Evolutionary conservation across 2,329 filamentous ascomycete genomes (phyloP).

Genomic region (Alternaria atra): DNA sequence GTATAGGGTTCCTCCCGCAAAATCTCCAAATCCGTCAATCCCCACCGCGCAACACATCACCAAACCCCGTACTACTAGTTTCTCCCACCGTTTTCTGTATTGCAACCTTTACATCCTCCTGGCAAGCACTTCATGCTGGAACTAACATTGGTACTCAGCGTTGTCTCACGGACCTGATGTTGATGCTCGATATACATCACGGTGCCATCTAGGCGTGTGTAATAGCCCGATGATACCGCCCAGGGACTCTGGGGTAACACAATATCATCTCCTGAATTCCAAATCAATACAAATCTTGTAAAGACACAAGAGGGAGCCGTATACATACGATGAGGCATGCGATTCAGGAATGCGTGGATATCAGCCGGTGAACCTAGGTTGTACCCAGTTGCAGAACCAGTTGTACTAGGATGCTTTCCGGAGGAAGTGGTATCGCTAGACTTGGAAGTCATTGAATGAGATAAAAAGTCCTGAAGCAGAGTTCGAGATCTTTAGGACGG

Average conservation of each 20-base stretch:
- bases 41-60: neutral
- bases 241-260: conserved; percentile 14
- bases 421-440: neutral
- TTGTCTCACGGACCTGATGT: neutral
- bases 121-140: neutral
- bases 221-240: conserved; percentile 7
- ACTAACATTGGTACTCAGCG: neutral
- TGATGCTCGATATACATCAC: neutral
- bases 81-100: neutral
- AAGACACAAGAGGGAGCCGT: neutral
- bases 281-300: neutral
- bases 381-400: neutral
- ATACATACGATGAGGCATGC: neutral
- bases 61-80: neutral
- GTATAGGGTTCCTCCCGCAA: too few relatives aligned
- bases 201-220: conserved; percentile 4
- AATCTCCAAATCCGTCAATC: too few relatives aligned
- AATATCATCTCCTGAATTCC: neutral
- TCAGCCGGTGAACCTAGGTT: neutral
- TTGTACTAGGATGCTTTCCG: too few relatives aligned
- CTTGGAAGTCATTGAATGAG: neutral
- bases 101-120: neutral
- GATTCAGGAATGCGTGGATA: neutral
- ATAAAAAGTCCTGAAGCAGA: too few relatives aligned
- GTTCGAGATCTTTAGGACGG: too few relatives aligned